These are phyloP conservation scores for Clonostachys chloroleuca DNA, from an alignment of 2,329 filamentous ascomycete species.

Conservation along the genomic window DNA sequence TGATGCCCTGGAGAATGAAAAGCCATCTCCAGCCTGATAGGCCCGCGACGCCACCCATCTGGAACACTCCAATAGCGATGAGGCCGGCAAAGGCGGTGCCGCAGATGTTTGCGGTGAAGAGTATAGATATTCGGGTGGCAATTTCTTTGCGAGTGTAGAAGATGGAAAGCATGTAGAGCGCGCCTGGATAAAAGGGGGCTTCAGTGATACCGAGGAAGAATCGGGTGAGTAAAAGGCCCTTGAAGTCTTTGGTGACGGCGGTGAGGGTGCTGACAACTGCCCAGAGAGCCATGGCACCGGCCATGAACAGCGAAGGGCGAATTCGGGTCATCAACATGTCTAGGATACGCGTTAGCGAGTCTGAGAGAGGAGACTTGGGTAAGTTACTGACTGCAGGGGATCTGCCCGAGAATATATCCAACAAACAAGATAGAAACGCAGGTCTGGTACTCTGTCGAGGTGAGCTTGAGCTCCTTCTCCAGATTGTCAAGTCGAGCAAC, in stretches of 20 bases:
- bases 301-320: constrained; percentile 31
- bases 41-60: constrained; percentile 12
- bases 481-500: constrained; percentile 11
- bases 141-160: constrained; percentile 17
- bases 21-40: constrained; percentile 32
- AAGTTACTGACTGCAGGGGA: constrained; percentile 16
- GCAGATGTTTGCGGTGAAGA: constrained; percentile 12
- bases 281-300: constrained; percentile 13
- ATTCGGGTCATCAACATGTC: constrained; percentile 31
- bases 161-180: constrained; percentile 11
- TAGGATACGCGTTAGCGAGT: constrained; percentile 25
- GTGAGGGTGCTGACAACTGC: constrained; percentile 13
- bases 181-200: constrained; percentile 19
- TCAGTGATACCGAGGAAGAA: constrained; percentile 14
- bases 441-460: constrained; percentile 11
- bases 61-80: constrained; percentile 12
- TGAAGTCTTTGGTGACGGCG: constrained; percentile 6
- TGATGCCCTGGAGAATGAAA: constrained; percentile 22
- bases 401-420: constrained; percentile 14
- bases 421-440: constrained; percentile 16
- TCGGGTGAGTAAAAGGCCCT: constrained; percentile 1
- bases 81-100: constrained; percentile 13
- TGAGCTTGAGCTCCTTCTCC: constrained; percentile 12
- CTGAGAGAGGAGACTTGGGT: background rate
- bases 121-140: constrained; percentile 12